Percentiles rank a stretch among this genome's conserved stretches.
phyloP scores from a whole-genome alignment of 768 basidiomycete genomes.

The Tremella yokohamensis region DNA sequence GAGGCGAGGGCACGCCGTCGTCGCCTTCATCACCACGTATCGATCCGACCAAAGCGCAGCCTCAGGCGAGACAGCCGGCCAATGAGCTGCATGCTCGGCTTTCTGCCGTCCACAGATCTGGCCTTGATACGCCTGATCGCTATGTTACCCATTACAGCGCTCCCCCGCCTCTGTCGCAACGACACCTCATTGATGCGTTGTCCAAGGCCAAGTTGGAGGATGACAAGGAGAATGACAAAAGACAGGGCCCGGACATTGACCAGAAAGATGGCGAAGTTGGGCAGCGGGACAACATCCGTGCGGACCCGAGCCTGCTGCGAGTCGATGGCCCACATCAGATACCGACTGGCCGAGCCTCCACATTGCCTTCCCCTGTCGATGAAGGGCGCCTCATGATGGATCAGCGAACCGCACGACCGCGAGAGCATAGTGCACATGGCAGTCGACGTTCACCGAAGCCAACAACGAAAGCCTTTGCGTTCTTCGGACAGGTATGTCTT shows the following conservation, averaged over 20 bases:
- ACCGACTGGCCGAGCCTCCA: slow-evolving; percentile 17
- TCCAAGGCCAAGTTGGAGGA: slow-evolving; percentile 34
- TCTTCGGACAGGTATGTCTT: slow-evolving; percentile 49
- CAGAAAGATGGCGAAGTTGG: slow-evolving; percentile 56
- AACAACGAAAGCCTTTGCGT: slow-evolving; percentile 49
- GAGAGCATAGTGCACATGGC: neutral
- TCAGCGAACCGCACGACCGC: neutral
- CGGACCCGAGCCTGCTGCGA: slow-evolving; percentile 29
- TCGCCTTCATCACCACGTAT: slow-evolving; percentile 23
- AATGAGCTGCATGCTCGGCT: slow-evolving; percentile 17
- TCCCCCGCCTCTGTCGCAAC: slow-evolving; percentile 43
- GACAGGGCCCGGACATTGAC: slow-evolving; percentile 29
- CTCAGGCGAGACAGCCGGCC: neutral
- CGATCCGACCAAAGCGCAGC: slow-evolving; percentile 9
- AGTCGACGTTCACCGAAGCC: slow-evolving; percentile 14
- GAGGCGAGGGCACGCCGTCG: slow-evolving; percentile 53
- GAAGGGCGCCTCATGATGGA: neutral
- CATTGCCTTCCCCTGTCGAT: neutral
- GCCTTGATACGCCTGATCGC: slow-evolving; percentile 50
- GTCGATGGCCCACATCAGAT: slow-evolving; percentile 31
- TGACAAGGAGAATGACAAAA: slow-evolving; percentile 15
- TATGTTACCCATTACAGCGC: slow-evolving; percentile 42
- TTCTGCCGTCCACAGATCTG: slow-evolving; percentile 41
- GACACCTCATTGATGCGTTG: slow-evolving; percentile 48
- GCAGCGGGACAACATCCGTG: slow-evolving; percentile 59